Evolutionary conservation across 2,329 filamentous ascomycete species (phyloP), one percentile per base, ranked within the genome.

Genomic region (Colletotrichum salicis): DNA sequence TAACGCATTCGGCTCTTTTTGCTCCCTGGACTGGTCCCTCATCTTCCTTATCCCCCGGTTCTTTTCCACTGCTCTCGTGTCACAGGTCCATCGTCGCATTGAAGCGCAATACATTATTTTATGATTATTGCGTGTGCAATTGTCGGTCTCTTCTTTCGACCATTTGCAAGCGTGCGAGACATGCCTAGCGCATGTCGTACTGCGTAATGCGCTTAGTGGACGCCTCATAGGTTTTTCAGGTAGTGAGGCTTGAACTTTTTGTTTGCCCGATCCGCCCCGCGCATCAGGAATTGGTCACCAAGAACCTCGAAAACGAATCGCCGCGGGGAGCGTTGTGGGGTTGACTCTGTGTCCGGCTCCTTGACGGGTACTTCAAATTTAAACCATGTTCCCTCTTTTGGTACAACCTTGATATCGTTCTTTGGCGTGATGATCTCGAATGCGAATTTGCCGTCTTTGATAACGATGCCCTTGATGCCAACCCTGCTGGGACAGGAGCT

Each of bases 201-300:
- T 0, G 4, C 37, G 13, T 41, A 3, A 33, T 35, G 6, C 45
- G 2, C 1, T 1, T 8, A 31, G 1, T 4, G 12, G 1, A 22
- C 8, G 19, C 7, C 24, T 93, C 85, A 97, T 15, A 97, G 81
- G 74, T 93, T 91, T 60, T 91, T 87, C 74, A 95, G 85, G 77
- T 94, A 94, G 79, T 96, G 95, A 79, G 90, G 87, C 83, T 96
- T 97, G 83, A 97, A 97, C 84, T 97, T 98, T 83, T 91, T 94
- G 77, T 93, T 97, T 60, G 95, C 94, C 27, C 96, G 86, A 79
- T 98, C 96, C 19, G 93, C 91, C 2, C 96, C 91, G 12, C 95
- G 88, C 75, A 92, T 90, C 86, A 94, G 90, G 78, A 98, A 95
- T 79, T 97, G 94, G 76, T 94, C 93, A 3, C 96, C 96, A 74